phyloP scores from a whole-genome alignment of 345 rosid species.

The Populus davidiana region DNA sequence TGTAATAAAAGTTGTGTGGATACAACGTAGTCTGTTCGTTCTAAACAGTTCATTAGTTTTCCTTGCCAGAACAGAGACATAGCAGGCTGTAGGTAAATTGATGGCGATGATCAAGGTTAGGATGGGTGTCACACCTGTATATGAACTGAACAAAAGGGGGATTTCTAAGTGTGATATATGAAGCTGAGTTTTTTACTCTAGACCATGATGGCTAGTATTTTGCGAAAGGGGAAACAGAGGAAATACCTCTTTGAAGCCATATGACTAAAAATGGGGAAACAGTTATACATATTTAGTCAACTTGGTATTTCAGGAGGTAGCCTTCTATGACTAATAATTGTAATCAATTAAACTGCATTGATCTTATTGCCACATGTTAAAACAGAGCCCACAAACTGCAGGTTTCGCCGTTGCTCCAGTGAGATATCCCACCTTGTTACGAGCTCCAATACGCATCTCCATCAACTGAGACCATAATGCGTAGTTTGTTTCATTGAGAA shows the following conservation, averaged over 20 bases:
- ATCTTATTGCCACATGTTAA: constrained; percentile 21
- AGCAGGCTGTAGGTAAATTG: not conserved
- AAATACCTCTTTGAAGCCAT: constrained; percentile 6
- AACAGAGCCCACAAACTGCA: constrained; percentile 16
- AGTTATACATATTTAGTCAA: constrained; percentile 18
- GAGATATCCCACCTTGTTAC: too few species aligned
- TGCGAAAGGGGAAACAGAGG: not conserved
- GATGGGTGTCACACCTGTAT: not conserved
- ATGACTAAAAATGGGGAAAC: constrained; percentile 5
- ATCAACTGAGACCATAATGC: too few species aligned
- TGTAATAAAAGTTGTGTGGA: not conserved
- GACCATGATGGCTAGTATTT: not conserved
- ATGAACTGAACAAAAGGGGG: too few species aligned
- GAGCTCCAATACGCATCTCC: too few species aligned
- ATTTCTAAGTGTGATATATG: too few species aligned
- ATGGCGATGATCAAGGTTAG: not conserved
- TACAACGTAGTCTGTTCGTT: not conserved
- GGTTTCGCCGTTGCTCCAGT: too few species aligned
- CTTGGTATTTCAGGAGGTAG: constrained; percentile 15
- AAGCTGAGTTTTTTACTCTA: not conserved
- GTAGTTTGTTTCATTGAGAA: too few species aligned
- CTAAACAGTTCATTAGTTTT: too few species aligned
- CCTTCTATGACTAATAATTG: not conserved
- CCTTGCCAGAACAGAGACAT: not conserved
- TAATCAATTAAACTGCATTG: not conserved